phyloP scores from a whole-genome alignment of 768 basidiomycete species.

The Trametopsis cervina region DNA sequence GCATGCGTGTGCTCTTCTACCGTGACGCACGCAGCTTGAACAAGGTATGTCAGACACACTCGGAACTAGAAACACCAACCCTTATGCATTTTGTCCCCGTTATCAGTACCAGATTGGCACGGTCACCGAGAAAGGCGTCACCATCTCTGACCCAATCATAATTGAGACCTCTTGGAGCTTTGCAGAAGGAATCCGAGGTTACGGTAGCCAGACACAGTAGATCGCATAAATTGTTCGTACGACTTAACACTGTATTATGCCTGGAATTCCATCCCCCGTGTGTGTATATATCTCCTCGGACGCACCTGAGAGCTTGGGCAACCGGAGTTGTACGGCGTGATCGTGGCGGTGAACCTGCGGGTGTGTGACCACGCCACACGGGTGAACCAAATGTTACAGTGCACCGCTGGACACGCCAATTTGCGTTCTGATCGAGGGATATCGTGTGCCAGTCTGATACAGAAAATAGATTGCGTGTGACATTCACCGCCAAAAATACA shows the following conservation, averaged over 20 bases:
- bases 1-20: constrained; percentile 93
- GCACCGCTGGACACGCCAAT: too few relatives aligned
- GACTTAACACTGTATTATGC: background rate
- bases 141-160: constrained; percentile 71
- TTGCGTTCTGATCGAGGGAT: too few relatives aligned
- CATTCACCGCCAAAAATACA: too few relatives aligned
- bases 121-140: constrained; percentile 68
- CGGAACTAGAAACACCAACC: too few relatives aligned
- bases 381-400: too few relatives aligned
- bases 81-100: too few relatives aligned
- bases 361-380: too few relatives aligned
- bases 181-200: constrained; percentile 87
- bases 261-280: background rate
- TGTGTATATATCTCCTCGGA: background rate
- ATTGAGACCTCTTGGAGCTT: constrained; percentile 85
- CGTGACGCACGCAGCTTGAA: constrained; percentile 93
- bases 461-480: too few relatives aligned
- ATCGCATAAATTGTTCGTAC: background rate
- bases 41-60: constrained; percentile 64
- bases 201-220: constrained; percentile 80
- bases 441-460: too few relatives aligned
- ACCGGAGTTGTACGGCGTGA: too few relatives aligned
- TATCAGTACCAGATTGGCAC: constrained; percentile 95
- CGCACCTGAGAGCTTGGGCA: too few relatives aligned
- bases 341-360: too few relatives aligned